Conservation (phyloP, 345 rosid species). For the Eucalyptus tenuipes region DNA sequence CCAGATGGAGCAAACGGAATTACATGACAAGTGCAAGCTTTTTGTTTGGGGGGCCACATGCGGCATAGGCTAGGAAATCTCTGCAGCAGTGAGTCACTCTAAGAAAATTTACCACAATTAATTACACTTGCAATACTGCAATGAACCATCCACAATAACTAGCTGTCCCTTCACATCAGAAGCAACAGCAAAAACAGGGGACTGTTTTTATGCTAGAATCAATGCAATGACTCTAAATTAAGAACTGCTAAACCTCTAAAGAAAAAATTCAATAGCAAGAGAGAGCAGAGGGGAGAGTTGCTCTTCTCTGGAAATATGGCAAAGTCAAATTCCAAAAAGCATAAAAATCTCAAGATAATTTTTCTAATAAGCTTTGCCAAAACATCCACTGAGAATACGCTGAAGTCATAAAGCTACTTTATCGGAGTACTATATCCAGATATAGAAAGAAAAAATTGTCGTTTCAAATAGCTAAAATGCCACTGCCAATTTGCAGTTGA, state of each 20-base stretch:
- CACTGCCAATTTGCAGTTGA: neutral
- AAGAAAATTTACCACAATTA: neutral
- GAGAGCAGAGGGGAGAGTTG: neutral
- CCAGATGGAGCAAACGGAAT: neutral
- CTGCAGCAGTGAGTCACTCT: neutral
- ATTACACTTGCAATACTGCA: neutral
- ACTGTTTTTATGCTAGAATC: neutral
- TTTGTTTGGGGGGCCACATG: neutral
- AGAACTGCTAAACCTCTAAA: neutral
- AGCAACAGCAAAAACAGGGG: neutral
- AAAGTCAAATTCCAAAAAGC: neutral
- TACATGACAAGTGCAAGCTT: neutral
- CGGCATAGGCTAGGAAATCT: neutral
- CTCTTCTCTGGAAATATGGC: neutral
- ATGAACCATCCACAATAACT: neutral
- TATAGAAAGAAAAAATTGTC: neutral
- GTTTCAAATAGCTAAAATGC: neutral
- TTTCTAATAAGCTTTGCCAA: neutral
- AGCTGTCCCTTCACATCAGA: neutral
- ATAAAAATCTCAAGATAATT: neutral
- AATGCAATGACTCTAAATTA: fast-evolving
- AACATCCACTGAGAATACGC: neutral
- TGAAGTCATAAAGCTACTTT: neutral
- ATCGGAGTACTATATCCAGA: neutral
- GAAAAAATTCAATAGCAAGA: neutral